A percentile compares a stretch with the other conserved stretches of the same genome.
Conservation (phyloP, 331 rosid species). For the Quercus lobata region DNA sequence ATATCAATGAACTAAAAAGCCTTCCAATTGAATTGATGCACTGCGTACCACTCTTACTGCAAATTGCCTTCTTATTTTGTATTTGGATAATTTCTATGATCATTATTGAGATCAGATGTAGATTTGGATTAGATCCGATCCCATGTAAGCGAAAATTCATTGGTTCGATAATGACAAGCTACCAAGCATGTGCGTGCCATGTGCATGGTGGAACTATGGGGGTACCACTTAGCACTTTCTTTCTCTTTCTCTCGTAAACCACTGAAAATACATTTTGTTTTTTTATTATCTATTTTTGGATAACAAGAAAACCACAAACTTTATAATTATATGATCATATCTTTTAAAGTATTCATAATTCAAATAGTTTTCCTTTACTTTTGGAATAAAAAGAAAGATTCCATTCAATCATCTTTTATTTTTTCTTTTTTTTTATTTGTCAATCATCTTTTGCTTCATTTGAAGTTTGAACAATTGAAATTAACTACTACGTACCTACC, state of each 20-base stretch:
- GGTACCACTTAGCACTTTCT: constrained; percentile 4
- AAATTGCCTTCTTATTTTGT: neutral
- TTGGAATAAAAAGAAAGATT: too few species aligned
- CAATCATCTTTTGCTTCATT: too few species aligned
- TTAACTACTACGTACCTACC: too few species aligned
- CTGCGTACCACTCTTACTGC: constrained; percentile 2
- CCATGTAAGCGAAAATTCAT: constrained; percentile 8
- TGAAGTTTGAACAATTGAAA: too few species aligned
- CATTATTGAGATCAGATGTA: constrained; percentile 1
- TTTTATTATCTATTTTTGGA: neutral
- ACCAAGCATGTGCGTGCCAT: constrained; percentile 42
- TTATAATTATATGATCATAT: too few species aligned
- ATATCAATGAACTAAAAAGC: neutral
- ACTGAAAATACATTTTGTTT: neutral
- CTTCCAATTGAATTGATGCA: constrained; percentile 7
- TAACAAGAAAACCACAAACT: neutral
- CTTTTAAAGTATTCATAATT: neutral
- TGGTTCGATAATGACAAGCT: constrained; percentile 20
- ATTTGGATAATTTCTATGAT: constrained; percentile 1
- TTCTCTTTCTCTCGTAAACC: neutral
- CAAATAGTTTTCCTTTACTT: neutral
- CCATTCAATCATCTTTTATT: too few species aligned
- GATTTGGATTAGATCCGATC: constrained; percentile 15
- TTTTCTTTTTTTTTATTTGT: too few species aligned
- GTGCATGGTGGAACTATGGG: constrained; percentile 27